Evolutionary conservation across 176 grass and related monocot species (phyloP).

Genomic region (Puccinellia tenuiflora): DNA sequence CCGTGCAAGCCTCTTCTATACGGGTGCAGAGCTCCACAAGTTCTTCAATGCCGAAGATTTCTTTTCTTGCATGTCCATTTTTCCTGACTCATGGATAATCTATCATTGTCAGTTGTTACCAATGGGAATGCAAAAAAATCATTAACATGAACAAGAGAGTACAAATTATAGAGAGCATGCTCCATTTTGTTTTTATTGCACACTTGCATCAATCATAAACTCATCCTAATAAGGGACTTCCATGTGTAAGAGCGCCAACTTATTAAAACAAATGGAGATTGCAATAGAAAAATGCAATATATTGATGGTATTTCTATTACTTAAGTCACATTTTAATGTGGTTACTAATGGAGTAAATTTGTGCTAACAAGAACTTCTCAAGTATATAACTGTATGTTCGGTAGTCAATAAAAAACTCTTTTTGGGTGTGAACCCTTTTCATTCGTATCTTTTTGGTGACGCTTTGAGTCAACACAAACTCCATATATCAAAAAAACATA

Average conservation of each 20-base stretch:
- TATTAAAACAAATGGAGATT: not conserved
- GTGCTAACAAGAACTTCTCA: not conserved
- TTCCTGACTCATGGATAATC: conserved; percentile 12
- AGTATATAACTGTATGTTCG: not conserved
- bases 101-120: not conserved
- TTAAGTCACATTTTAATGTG: not conserved
- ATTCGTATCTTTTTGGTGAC: not conserved
- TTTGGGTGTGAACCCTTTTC: not conserved
- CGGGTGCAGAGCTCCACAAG: not conserved
- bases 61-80: conserved; percentile 20
- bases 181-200: not conserved
- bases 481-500: not conserved
- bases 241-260: not conserved
- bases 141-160: not conserved
- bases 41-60: conserved; percentile 4
- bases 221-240: not conserved
- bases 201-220: not conserved
- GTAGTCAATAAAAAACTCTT: not conserved
- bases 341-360: not conserved
- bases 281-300: not conserved
- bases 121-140: not conserved
- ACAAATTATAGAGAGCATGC: not conserved
- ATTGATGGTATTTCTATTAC: not conserved
- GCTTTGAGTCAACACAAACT: not conserved
- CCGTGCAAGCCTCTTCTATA: conserved; percentile 7